These are phyloP conservation scores for grape (Vitis vinifera) DNA, from an alignment of 164 flowering plant genomes.

Conservation along the genomic window DNA sequence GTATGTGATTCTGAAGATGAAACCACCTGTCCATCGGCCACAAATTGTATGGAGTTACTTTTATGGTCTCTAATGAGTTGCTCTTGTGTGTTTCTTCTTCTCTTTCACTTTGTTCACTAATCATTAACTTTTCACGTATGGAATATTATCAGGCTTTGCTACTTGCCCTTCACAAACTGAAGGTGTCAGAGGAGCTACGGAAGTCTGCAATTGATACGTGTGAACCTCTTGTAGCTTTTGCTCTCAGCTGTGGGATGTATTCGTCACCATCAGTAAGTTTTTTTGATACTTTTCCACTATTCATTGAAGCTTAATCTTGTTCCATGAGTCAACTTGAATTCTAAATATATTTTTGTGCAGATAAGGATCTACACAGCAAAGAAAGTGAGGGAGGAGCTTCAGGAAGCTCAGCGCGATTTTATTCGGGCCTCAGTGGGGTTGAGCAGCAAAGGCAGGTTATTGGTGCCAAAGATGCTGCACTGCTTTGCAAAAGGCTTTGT, in stretches of 20 bases:
- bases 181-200: slow-evolving; percentile 60
- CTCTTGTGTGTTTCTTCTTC: not conserved
- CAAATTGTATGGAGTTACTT: slow-evolving; percentile 53
- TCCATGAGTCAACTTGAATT: too few species aligned
- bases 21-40: slow-evolving; percentile 76
- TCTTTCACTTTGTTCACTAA: not conserved
- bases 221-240: slow-evolving; percentile 67
- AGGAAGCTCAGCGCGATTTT: slow-evolving; percentile 63
- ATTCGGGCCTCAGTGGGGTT: slow-evolving; percentile 73
- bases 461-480: slow-evolving; percentile 76
- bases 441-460: slow-evolving; percentile 65
- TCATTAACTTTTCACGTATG: not conserved
- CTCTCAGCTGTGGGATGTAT: slow-evolving; percentile 80
- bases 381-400: slow-evolving; percentile 59
- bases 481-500: slow-evolving; percentile 55
- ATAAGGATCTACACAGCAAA: slow-evolving; percentile 62
- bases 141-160: slow-evolving; percentile 58
- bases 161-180: slow-evolving; percentile 73
- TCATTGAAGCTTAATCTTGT: too few species aligned
- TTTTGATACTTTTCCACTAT: not conserved
- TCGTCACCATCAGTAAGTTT: slow-evolving; percentile 76
- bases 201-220: slow-evolving; percentile 46
- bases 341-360: slow-evolving; percentile 29
- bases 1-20: slow-evolving; percentile 73
- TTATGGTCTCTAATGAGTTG: not conserved